These are phyloP conservation scores for Sparassis latifolia DNA, from an alignment of 1,284 basidiomycete species.

Conservation along the genomic window DNA sequence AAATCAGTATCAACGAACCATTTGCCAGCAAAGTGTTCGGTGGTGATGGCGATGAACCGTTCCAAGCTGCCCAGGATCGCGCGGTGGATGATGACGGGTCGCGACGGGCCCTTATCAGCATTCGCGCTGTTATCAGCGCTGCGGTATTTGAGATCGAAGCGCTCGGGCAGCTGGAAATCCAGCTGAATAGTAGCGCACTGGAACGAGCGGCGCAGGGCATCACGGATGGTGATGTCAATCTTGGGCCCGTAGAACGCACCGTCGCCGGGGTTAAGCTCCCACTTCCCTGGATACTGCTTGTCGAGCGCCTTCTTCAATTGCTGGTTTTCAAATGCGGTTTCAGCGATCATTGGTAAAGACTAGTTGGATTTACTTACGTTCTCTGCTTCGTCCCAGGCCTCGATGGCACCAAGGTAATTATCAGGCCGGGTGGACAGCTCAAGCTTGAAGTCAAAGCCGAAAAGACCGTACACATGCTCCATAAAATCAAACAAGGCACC, in stretches of 20 bases:
- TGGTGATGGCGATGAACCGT: conserved; percentile 95
- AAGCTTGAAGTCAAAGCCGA: conserved; percentile 95
- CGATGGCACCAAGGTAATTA: conserved; percentile 87
- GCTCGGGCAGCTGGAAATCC: conserved; percentile 98
- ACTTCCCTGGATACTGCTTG: conserved; percentile 82
- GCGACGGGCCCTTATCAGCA: conserved; percentile 52
- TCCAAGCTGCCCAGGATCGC: conserved; percentile 95
- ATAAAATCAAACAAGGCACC: conserved; percentile 90
- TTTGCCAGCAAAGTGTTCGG: conserved; percentile 96
- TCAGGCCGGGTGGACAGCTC: conserved; percentile 96
- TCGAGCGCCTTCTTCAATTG: conserved; percentile 86
- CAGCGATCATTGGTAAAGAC: background rate
- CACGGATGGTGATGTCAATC: conserved; percentile 96
- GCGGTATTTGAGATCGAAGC: conserved; percentile 94
- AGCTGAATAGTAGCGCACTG: conserved; percentile 99
- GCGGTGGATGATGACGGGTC: conserved; percentile 98
- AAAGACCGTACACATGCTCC: conserved; percentile 90
- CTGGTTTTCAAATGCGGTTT: conserved; percentile 29
- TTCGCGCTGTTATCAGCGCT: conserved; percentile 59
- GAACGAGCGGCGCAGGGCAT: conserved; percentile 89
- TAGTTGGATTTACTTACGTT: conserved; percentile 35
- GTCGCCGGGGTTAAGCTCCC: conserved; percentile 94
- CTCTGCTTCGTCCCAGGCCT: conserved; percentile 90
- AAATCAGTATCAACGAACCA: conserved; percentile 54
- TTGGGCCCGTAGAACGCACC: conserved; percentile 97